Conservation (phyloP, 2,329 filamentous ascomycete species). For the Aspergillus fructus region DNA sequence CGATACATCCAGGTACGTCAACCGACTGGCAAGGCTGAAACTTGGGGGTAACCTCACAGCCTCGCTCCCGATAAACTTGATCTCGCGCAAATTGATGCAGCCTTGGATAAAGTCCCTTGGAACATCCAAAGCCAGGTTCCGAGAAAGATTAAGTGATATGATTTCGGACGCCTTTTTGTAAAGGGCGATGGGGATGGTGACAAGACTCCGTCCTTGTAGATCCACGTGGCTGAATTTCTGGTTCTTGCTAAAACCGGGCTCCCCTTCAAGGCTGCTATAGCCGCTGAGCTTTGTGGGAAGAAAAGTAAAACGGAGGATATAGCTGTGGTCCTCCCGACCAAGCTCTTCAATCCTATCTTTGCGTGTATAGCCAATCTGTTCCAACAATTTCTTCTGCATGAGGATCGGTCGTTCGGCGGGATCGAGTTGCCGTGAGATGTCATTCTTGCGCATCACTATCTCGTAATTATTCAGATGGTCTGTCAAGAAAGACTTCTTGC, state of each 20-base stretch:
- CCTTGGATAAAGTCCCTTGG: slow-evolving; percentile 95
- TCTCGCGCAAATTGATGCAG: slow-evolving; percentile 86
- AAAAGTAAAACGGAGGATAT: slow-evolving; percentile 94
- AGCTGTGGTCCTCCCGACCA: slow-evolving; percentile 95
- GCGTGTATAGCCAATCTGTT: slow-evolving; percentile 88
- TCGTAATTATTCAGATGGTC: slow-evolving; percentile 93
- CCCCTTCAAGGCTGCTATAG: slow-evolving; percentile 68
- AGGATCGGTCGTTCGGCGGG: slow-evolving; percentile 78
- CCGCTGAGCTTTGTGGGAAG: slow-evolving; percentile 84
- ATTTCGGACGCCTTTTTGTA: slow-evolving; percentile 92
- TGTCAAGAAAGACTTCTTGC: slow-evolving; percentile 90
- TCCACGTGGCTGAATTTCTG: slow-evolving; percentile 95
- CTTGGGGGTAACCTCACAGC: slow-evolving; percentile 81
- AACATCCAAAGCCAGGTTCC: slow-evolving; percentile 87
- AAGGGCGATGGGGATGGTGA: slow-evolving; percentile 91
- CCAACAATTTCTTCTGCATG: slow-evolving; percentile 86
- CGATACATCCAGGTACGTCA: slow-evolving; percentile 90
- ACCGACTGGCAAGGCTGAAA: slow-evolving; percentile 72
- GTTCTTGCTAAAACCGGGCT: slow-evolving; percentile 76
- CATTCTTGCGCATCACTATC: slow-evolving; percentile 91
- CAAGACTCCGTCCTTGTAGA: slow-evolving; percentile 81
- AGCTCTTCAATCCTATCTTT: slow-evolving; percentile 88
- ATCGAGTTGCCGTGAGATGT: slow-evolving; percentile 77
- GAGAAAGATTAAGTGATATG: slow-evolving; percentile 88
- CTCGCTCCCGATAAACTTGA: slow-evolving; percentile 95